phyloP scores from a whole-genome alignment of 2,329 filamentous ascomycete species.

The Alternaria sp. region DNA sequence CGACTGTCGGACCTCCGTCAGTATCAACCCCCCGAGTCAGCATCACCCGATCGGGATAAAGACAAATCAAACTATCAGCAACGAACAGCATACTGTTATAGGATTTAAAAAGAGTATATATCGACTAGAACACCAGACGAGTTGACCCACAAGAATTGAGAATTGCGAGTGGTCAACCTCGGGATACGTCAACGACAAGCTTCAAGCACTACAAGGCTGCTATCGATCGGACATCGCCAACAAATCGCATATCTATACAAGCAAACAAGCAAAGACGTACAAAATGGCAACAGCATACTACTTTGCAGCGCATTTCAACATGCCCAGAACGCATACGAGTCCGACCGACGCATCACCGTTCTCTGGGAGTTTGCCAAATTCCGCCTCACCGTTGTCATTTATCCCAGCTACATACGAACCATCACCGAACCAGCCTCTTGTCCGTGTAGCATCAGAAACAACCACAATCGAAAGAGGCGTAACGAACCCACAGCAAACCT shows the following conservation, averaged over 20 bases:
- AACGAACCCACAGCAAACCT: slow-evolving; percentile 19
- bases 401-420: no score
- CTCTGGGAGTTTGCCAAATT: neutral
- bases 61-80: neutral
- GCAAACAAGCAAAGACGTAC: neutral
- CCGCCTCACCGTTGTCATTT: neutral
- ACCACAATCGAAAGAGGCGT: slow-evolving; percentile 6
- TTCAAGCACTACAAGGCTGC: no score
- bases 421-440: slow-evolving; percentile 7
- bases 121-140: neutral
- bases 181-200: neutral
- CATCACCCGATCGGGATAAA: neutral
- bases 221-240: no score
- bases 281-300: slow-evolving; percentile 28
- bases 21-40: neutral
- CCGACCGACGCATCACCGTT: neutral
- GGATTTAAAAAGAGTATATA: neutral
- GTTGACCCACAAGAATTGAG: neutral
- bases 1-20: neutral
- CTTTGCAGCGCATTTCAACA: slow-evolving; percentile 28
- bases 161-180: neutral
- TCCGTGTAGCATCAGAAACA: neutral
- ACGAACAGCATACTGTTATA: neutral
- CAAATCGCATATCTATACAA: neutral
- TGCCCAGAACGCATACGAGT: slow-evolving; percentile 5